Evolutionary conservation across 1,139 yeast genomes (phyloP).

Genomic region (Pichia cactophila): DNA sequence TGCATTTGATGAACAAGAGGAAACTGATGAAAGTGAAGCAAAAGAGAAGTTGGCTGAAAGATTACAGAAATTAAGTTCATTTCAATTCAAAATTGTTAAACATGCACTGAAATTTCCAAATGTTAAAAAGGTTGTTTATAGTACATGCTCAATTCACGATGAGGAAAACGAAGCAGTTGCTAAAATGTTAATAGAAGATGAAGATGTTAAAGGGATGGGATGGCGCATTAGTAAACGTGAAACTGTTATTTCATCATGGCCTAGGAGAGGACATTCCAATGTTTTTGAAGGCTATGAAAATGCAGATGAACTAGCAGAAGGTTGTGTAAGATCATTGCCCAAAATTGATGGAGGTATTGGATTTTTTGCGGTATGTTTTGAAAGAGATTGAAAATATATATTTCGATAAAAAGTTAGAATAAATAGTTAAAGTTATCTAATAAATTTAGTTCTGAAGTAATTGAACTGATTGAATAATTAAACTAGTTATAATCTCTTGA

Average conservation of each 20-base stretch:
- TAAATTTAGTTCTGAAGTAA: no score
- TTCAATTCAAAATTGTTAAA: conserved; percentile 78
- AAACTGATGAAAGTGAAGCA: conserved; percentile 30
- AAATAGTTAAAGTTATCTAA: no score
- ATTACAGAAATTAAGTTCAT: conserved; percentile 65
- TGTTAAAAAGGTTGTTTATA: conserved; percentile 76
- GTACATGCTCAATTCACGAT: conserved; percentile 91
- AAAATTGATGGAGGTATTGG: conserved; percentile 91
- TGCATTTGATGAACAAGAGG: conserved; percentile 44
- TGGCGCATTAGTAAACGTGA: conserved; percentile 66
- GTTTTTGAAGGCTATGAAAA: conserved; percentile 50
- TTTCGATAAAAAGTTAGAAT: no score
- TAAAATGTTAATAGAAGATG: conserved; percentile 60
- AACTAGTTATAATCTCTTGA: conserved; percentile 40
- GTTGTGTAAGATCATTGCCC: conserved; percentile 80
- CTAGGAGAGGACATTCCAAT: conserved; percentile 65
- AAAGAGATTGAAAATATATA: conserved; percentile 25
- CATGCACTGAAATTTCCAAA: conserved; percentile 81
- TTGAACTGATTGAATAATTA: not conserved
- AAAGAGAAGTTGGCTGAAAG: conserved; percentile 37
- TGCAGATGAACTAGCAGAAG: conserved; percentile 60
- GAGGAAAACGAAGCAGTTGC: conserved; percentile 93
- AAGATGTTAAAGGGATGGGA: conserved; percentile 50
- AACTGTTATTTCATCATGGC: conserved; percentile 76
- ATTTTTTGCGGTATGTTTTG: conserved; percentile 84